Conservation (phyloP, 1,139 yeast species). For the Pichia sp. region DNA sequence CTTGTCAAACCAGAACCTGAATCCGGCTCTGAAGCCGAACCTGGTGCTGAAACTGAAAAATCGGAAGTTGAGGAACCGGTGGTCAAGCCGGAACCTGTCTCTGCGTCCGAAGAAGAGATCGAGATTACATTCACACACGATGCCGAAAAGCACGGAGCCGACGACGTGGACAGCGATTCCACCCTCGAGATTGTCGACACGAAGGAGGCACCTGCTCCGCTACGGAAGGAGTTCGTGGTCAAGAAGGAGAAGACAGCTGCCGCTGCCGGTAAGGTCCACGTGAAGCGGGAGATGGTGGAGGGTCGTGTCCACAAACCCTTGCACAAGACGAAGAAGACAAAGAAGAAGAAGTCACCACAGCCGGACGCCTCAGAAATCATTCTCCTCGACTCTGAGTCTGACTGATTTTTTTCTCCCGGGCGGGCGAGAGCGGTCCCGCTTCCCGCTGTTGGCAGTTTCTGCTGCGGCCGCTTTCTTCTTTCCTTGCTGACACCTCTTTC, state of each 20-base stretch:
- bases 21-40: background rate
- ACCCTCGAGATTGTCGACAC: background rate
- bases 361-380: slow-evolving; percentile 13
- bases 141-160: background rate
- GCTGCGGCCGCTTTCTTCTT: too few species aligned
- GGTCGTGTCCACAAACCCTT: background rate
- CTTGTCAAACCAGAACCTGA: too few species aligned
- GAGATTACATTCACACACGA: too few species aligned
- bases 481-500: background rate
- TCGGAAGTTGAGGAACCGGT: too few species aligned
- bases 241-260: background rate
- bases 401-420: too few species aligned
- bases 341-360: slow-evolving; percentile 1
- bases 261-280: too few species aligned
- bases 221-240: background rate
- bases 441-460: too few species aligned
- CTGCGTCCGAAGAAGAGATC: too few species aligned
- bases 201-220: too few species aligned
- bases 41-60: background rate
- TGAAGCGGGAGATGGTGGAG: background rate
- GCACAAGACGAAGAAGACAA: background rate
- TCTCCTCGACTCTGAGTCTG: slow-evolving; percentile 10
- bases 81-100: too few species aligned
- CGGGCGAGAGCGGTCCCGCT: too few species aligned
- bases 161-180: background rate